Evolutionary conservation across 768 basidiomycete species (phyloP).

Genomic region (Serpula lacrymans): DNA sequence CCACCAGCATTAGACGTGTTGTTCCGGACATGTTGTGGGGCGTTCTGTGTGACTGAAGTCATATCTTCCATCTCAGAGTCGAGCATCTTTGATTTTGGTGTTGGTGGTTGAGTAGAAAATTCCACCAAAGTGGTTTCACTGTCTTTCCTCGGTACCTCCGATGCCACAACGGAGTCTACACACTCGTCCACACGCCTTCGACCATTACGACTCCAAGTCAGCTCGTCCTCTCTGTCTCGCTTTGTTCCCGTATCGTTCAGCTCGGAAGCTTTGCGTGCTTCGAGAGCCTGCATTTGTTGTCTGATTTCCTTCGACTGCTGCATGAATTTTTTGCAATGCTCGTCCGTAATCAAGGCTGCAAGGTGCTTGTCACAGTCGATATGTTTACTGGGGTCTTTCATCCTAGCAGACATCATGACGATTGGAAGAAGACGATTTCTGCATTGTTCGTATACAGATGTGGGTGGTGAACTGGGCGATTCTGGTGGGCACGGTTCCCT

Average conservation of each 20-base stretch:
- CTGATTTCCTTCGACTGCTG: slow-evolving; percentile 22
- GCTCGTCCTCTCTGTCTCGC: slow-evolving; percentile 11
- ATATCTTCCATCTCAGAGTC: not conserved
- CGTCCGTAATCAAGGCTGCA: slow-evolving; percentile 23
- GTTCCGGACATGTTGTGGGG: too few relatives aligned
- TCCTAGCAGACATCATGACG: slow-evolving; percentile 13
- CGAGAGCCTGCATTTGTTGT: slow-evolving; percentile 15
- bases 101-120: not conserved
- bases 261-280: slow-evolving; percentile 4
- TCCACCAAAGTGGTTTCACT: slow-evolving; percentile 24
- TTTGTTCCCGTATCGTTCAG: slow-evolving; percentile 5
- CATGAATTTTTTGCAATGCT: slow-evolving; percentile 18
- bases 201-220: slow-evolving; percentile 10
- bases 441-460: slow-evolving; percentile 22
- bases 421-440: slow-evolving; percentile 21
- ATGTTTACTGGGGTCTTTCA: slow-evolving; percentile 11
- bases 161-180: slow-evolving; percentile 6
- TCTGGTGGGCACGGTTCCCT: not conserved
- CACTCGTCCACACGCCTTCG: slow-evolving; percentile 16
- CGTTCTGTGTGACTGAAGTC: too few relatives aligned
- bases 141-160: slow-evolving; percentile 18
- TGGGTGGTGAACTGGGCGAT: slow-evolving; percentile 2
- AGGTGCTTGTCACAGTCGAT: slow-evolving; percentile 18
- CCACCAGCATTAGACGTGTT: too few relatives aligned
- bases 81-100: not conserved